These are phyloP conservation scores for Cladobotryum mycophilum DNA, from an alignment of 2,329 filamentous ascomycete genomes.

Conservation along the genomic window DNA sequence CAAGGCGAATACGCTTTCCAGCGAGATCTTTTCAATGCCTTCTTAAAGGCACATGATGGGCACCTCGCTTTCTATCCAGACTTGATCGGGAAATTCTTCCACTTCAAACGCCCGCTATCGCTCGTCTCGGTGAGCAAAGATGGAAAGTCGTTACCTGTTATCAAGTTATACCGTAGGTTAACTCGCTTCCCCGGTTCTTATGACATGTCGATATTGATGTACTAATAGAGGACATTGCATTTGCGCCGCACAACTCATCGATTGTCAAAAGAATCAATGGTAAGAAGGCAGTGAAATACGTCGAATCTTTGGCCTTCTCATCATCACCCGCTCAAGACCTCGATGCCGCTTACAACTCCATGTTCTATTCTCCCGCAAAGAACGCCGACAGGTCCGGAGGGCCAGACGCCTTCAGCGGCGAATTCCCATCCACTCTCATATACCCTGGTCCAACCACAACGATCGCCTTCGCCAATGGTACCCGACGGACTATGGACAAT, in stretches of 20 bases:
- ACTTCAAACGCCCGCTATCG: constrained; percentile 18
- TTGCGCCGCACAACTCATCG: constrained; percentile 17
- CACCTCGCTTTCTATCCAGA: constrained; percentile 41
- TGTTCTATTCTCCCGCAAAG: constrained; percentile 27
- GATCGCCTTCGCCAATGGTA: constrained; percentile 32
- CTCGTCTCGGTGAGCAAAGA: constrained; percentile 36
- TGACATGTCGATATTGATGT: not conserved
- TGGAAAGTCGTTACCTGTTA: constrained; percentile 14
- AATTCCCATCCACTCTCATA: constrained; percentile 22
- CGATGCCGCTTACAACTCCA: constrained; percentile 31
- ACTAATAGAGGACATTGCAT: constrained; percentile 14
- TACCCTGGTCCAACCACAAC: constrained; percentile 29
- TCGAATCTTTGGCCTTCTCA: constrained; percentile 16
- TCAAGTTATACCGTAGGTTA: constrained; percentile 17
- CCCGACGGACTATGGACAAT: constrained; percentile 1
- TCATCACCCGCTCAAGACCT: constrained; percentile 19
- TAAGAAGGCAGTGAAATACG: constrained; percentile 16
- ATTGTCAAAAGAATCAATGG: constrained; percentile 23
- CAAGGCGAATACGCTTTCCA: constrained; percentile 51
- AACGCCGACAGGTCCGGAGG: constrained; percentile 11
- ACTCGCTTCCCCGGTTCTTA: not conserved
- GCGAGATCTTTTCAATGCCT: constrained; percentile 45
- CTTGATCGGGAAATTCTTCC: constrained; percentile 11
- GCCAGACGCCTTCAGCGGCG: constrained; percentile 25
- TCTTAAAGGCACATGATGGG: constrained; percentile 52